A percentile compares a stretch with the other conserved stretches of the same genome.
These are phyloP conservation scores for Taxawa tesnikishii DNA, from an alignment of 2,329 filamentous ascomycete genomes.

Conservation along the genomic window DNA sequence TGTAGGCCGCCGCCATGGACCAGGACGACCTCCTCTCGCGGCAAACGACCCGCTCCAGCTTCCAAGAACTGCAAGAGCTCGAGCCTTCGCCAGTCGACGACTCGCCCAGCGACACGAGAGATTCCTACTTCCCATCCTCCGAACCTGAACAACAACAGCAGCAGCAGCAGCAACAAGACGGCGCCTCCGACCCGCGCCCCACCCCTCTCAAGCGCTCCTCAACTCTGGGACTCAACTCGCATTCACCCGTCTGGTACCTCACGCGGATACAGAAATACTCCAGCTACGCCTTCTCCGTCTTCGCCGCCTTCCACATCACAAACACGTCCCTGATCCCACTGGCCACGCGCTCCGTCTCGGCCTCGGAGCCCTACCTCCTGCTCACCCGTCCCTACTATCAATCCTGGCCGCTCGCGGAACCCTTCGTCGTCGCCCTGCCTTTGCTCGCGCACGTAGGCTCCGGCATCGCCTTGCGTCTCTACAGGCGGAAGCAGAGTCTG, in stretches of 20 bases:
- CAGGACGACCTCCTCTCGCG: slow-evolving; percentile 12
- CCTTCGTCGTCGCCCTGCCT: slow-evolving; percentile 64
- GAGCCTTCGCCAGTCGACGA: slow-evolving; percentile 72
- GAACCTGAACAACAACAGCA: too few species aligned
- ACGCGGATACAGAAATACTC: slow-evolving; percentile 76
- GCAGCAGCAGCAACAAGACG: too few species aligned
- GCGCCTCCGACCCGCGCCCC: slow-evolving; percentile 18
- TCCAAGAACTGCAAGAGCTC: slow-evolving; percentile 65
- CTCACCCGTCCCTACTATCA: slow-evolving; percentile 90
- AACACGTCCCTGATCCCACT: slow-evolving; percentile 77
- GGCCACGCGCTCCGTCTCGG: slow-evolving; percentile 56
- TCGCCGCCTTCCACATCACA: slow-evolving; percentile 62
- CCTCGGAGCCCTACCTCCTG: slow-evolving; percentile 75
- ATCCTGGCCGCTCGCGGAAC: slow-evolving; percentile 65
- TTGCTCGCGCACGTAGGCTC: slow-evolving; percentile 64
- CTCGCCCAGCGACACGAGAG: slow-evolving; percentile 33
- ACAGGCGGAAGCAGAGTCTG: slow-evolving; percentile 60
- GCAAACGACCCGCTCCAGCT: slow-evolving; percentile 9
- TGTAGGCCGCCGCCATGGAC: too few species aligned
- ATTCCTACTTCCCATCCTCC: slow-evolving; percentile 29
- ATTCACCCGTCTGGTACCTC: slow-evolving; percentile 64
- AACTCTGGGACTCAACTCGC: slow-evolving; percentile 49
- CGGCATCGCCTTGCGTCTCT: slow-evolving; percentile 63
- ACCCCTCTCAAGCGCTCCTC: slow-evolving; percentile 18
- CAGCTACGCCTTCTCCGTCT: slow-evolving; percentile 70